Base-by-base conservation (phyloP, 1,284 basidiomycete genomes). In the Cystobasidium slooffiae region DNA sequence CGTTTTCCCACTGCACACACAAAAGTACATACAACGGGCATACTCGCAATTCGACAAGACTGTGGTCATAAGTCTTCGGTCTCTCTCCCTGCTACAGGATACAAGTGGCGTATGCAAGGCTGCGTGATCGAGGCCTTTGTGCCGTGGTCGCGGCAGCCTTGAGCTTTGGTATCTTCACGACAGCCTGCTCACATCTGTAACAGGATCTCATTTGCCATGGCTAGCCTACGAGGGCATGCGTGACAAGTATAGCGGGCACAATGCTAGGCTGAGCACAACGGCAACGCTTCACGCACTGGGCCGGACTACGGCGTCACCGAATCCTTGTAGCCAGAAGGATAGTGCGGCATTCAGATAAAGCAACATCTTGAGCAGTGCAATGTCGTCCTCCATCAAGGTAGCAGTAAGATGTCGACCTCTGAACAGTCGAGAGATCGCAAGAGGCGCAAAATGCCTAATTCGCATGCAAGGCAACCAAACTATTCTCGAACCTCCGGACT, bases 381-480 rank as follows among this genome's bases (percentile, higher is more conserved):
- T 56, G 53, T 68, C 66, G 6, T 22, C 53, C 52, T 68, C 66
- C n/a, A 72, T 75, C 75, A 69, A 65, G 18, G 75, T 75, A 20
- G 68, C 62, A 39, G 75, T 75, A 14, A 52, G 94, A 90, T 97
- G 94, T 86, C 88, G 94, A 77, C 94, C 94, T 72, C 89, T 97
- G 83, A 97, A 97, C 83, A 85, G 89, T 79, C 88, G 94, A 84
- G 94, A 97, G 82, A 87, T 95, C 67, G 90, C 90, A 68, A 88
- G 94, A 74, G 94, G 94, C 66, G 94, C 94, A 73, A 95, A 93
- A 84, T 87, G 87, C 51, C 90, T 97, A 81, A 92, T 97, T 78
- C 89, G 91, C 44, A 97, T 97, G 94, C 86, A 90, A 93, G 80
- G 70, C 52, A 72, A 65, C 47, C 49, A 75, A 72, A 65, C 31